Percentiles rank a stretch among this genome's conserved stretches.
phyloP scores from a whole-genome alignment of 2,329 filamentous ascomycete genomes.

The Ambrosiella xylebori region DNA sequence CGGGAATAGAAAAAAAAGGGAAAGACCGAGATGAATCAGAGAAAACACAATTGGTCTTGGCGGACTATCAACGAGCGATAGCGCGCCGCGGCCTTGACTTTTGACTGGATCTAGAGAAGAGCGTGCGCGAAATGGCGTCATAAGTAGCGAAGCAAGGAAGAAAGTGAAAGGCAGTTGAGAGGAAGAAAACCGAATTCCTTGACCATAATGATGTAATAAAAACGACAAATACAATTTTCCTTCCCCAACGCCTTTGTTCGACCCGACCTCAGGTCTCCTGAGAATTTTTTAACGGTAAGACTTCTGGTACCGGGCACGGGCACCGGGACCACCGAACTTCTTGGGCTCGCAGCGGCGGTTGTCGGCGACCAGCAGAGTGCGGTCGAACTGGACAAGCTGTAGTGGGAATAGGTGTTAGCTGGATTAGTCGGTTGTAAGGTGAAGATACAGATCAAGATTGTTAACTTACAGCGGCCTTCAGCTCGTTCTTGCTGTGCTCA shows the following conservation, averaged over 20 bases:
- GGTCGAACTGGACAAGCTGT: conserved; percentile 75
- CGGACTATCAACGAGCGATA: not conserved
- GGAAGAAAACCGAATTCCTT: conserved; percentile 14
- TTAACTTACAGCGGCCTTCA: conserved; percentile 24
- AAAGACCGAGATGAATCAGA: not conserved
- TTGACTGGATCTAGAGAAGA: conserved; percentile 1
- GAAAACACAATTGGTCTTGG: not conserved
- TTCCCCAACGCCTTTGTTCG: conserved; percentile 13
- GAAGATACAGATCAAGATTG: not conserved
- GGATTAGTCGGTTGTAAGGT: not conserved
- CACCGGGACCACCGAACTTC: conserved; percentile 91
- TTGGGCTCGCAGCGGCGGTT: conserved; percentile 99
- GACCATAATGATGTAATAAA: conserved; percentile 14
- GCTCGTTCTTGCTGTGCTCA: conserved; percentile 99
- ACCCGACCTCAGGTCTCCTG: conserved; percentile 12
- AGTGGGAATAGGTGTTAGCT: conserved; percentile 34
- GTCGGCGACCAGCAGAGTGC: conserved; percentile 94
- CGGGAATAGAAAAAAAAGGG: not conserved
- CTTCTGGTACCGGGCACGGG: conserved; percentile 95
- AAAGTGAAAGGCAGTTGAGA: conserved; percentile 13
- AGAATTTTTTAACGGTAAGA: conserved; percentile 71
- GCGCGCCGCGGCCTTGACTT: not conserved
- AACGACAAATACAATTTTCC: conserved; percentile 14
- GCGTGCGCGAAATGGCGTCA: not conserved
- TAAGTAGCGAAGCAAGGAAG: not conserved